A percentile compares a stretch with the other conserved stretches of the same genome.
phyloP scores from a whole-genome alignment of 352 stramenopile species.

The Salisapilia sapeloensis region DNA sequence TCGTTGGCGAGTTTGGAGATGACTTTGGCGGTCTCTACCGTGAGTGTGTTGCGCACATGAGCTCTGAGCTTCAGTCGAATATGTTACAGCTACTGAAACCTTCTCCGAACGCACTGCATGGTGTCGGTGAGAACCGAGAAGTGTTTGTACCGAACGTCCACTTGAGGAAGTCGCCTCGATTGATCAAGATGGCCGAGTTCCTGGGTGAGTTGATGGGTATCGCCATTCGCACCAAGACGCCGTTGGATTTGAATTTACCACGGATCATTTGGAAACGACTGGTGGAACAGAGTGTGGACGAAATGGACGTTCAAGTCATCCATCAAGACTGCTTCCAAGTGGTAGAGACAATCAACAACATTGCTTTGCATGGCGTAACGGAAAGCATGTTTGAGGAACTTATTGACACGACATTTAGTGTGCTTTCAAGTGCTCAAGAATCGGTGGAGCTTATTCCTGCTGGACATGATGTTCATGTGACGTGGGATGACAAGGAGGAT shows the following conservation, averaged over 20 bases:
- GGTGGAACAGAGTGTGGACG: constrained; percentile 53
- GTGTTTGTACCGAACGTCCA: constrained; percentile 65
- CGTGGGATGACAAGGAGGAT: constrained; percentile 78
- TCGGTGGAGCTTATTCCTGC: constrained; percentile 69
- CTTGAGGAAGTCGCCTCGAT: constrained; percentile 19
- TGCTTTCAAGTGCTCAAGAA: constrained; percentile 65
- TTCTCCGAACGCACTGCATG: constrained; percentile 76
- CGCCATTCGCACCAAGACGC: constrained; percentile 86
- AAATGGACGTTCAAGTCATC: constrained; percentile 72
- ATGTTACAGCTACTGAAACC: constrained; percentile 72
- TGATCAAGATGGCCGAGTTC: constrained; percentile 85
- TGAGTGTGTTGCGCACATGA: constrained; percentile 79
- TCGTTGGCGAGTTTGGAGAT: constrained; percentile 82
- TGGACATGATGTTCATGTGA: constrained; percentile 65
- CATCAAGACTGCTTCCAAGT: constrained; percentile 76
- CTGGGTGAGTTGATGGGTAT: constrained; percentile 90
- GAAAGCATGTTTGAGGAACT: constrained; percentile 82
- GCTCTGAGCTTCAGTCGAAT: constrained; percentile 71
- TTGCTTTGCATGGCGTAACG: constrained; percentile 60
- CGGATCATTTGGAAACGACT: constrained; percentile 88
- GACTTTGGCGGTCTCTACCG: constrained; percentile 84
- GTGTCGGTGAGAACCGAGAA: constrained; percentile 81
- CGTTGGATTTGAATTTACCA: constrained; percentile 84
- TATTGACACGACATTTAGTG: constrained; percentile 81
- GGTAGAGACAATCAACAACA: constrained; percentile 79